A percentile compares a stretch with the other conserved stretches of the same genome.
Conservation (phyloP, 2,329 filamentous ascomycete species). For the Amauroascus niger region DNA sequence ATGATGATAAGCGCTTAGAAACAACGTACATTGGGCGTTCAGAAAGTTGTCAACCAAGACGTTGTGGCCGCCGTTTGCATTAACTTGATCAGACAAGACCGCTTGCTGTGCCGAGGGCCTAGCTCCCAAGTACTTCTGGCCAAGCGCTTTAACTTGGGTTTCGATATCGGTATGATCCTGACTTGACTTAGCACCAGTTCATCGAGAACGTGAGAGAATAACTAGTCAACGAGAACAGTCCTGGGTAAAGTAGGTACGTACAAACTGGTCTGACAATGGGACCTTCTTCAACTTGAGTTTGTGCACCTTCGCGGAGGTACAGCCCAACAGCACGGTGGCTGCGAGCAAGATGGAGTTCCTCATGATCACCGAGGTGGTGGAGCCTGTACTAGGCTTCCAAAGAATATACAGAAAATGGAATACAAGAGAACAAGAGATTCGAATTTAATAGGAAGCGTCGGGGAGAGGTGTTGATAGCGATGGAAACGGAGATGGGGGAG, state of each 20-base stretch:
- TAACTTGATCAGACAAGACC: slow-evolving; percentile 67
- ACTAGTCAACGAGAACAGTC: neutral
- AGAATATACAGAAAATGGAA: neutral
- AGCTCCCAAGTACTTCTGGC: slow-evolving; percentile 92
- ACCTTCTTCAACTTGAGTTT: slow-evolving; percentile 98
- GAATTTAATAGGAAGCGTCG: neutral
- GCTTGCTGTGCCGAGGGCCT: slow-evolving; percentile 62
- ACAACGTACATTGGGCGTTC: slow-evolving; percentile 85
- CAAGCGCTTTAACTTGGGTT: slow-evolving; percentile 68
- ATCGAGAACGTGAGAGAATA: neutral
- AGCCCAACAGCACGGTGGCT: slow-evolving; percentile 68
- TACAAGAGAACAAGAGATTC: neutral
- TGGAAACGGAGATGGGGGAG: slow-evolving; percentile 4
- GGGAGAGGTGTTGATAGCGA: slow-evolving; percentile 4
- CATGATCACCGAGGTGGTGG: slow-evolving; percentile 47
- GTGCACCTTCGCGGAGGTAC: slow-evolving; percentile 77
- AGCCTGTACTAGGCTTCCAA: neutral
- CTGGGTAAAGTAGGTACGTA: slow-evolving; percentile 40
- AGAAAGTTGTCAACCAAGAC: slow-evolving; percentile 94
- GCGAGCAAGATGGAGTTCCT: slow-evolving; percentile 74
- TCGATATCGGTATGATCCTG: slow-evolving; percentile 71
- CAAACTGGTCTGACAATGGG: slow-evolving; percentile 81
- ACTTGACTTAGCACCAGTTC: neutral
- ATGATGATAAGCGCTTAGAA: neutral
- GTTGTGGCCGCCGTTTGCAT: slow-evolving; percentile 59